Evolutionary conservation across 169 alveolate species (phyloP).

Genomic region (Plasmodium reichenowi): DNA sequence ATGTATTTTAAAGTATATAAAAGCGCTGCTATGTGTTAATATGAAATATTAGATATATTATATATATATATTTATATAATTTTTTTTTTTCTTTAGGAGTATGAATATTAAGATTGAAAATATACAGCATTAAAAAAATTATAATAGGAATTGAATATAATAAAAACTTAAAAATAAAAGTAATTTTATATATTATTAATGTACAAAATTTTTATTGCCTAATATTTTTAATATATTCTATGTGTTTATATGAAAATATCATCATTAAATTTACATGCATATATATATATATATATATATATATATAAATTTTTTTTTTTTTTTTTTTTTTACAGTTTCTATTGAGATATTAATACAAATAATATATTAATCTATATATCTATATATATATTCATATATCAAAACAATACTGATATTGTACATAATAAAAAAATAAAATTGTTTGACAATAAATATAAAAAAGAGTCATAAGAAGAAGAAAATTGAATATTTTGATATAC

Average conservation of each 20-base stretch:
- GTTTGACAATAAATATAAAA: constrained; percentile 1
- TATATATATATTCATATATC: not conserved
- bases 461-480: not conserved
- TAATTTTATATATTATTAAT: not conserved
- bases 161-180: constrained; percentile 15
- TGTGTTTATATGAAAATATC: not conserved
- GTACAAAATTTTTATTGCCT: no score
- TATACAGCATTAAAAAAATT: constrained; percentile 15
- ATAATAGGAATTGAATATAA: constrained; percentile 1
- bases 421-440: not conserved
- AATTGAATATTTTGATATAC: not conserved
- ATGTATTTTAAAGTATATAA: no score
- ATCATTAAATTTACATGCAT: not conserved
- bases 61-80: no score
- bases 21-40: no score
- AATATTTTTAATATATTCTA: no score
- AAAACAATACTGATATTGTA: not conserved
- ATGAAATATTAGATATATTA: no score
- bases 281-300: not conserved
- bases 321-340: constrained; percentile 2
- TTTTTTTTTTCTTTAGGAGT: not conserved
- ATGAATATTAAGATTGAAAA: constrained; percentile 61
- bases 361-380: constrained; percentile 6
- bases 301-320: not conserved
- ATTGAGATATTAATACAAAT: not conserved